Conservation (phyloP, 2,329 filamentous ascomycete genomes). For the Neurospora sp. region DNA sequence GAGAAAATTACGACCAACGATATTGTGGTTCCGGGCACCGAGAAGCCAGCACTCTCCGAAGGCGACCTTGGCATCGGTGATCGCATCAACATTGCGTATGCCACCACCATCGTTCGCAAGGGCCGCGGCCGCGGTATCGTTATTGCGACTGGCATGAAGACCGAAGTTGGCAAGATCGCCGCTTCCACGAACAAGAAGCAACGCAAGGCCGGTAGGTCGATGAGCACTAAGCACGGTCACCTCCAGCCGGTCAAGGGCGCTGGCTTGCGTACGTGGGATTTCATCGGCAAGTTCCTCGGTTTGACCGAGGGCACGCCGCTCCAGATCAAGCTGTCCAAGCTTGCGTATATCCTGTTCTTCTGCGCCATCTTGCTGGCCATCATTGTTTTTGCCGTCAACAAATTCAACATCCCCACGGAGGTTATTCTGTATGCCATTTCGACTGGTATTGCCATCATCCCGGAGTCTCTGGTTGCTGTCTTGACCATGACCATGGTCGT, state of each 20-base stretch:
- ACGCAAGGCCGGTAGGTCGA: constrained; percentile 33
- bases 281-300: constrained; percentile 41
- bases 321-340: constrained; percentile 75
- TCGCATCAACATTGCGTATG: constrained; percentile 64
- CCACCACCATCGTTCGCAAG: constrained; percentile 62
- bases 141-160: constrained; percentile 62
- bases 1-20: constrained; percentile 50
- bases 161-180: constrained; percentile 69
- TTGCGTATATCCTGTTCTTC: constrained; percentile 70
- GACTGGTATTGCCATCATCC: constrained; percentile 54
- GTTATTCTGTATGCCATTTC: constrained; percentile 52
- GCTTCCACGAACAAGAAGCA: constrained; percentile 46
- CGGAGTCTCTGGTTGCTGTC: constrained; percentile 57
- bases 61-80: constrained; percentile 57
- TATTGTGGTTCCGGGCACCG: constrained; percentile 34
- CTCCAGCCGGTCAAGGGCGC: constrained; percentile 29
- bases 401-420: constrained; percentile 42
- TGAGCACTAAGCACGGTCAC: constrained; percentile 33
- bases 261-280: constrained; percentile 29
- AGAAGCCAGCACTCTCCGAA: constrained; percentile 32
- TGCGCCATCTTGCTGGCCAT: constrained; percentile 53
- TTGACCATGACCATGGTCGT: constrained; percentile 63
- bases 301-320: constrained; percentile 65
- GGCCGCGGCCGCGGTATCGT: constrained; percentile 65
- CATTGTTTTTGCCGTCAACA: constrained; percentile 51